Evolutionary conservation across 2,329 filamentous ascomycete species (phyloP).

Genomic region (Zopfia rhizophila): DNA sequence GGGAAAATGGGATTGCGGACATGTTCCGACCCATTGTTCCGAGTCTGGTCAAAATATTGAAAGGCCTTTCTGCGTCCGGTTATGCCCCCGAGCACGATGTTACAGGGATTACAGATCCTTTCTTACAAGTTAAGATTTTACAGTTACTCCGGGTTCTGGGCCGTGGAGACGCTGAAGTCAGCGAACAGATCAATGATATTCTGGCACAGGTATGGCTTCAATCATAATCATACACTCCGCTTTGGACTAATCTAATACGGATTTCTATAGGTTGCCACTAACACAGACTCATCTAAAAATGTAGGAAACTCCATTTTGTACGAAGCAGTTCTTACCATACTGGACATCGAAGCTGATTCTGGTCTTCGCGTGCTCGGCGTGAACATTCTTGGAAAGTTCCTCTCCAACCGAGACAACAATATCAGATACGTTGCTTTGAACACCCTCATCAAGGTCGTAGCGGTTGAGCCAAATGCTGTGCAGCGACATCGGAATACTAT

Average conservation of each 20-base stretch:
- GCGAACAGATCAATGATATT: slow-evolving; percentile 98
- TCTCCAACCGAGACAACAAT: slow-evolving; percentile 99
- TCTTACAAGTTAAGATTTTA: slow-evolving; percentile 96
- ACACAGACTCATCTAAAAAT: slow-evolving; percentile 98
- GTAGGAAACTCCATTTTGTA: slow-evolving; percentile 98
- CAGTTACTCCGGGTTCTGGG: slow-evolving; percentile 86
- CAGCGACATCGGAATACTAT: slow-evolving; percentile 98
- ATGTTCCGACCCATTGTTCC: slow-evolving; percentile 90
- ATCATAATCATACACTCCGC: background rate
- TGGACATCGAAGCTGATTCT: slow-evolving; percentile 98
- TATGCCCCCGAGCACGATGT: slow-evolving; percentile 99
- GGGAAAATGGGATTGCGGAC: slow-evolving; percentile 89
- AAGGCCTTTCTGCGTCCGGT: slow-evolving; percentile 90
- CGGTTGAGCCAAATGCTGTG: slow-evolving; percentile 96
- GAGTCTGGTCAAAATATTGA: slow-evolving; percentile 87
- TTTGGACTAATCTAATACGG: slow-evolving; percentile 21
- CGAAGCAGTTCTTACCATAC: slow-evolving; percentile 94
- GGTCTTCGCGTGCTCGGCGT: slow-evolving; percentile 93
- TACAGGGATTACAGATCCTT: slow-evolving; percentile 96
- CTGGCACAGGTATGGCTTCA: slow-evolving; percentile 74
- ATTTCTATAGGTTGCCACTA: slow-evolving; percentile 78
- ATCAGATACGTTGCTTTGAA: slow-evolving; percentile 98
- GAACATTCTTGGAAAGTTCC: slow-evolving; percentile 97
- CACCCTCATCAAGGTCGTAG: slow-evolving; percentile 96
- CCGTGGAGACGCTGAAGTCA: slow-evolving; percentile 85